Percentiles rank a stretch among this genome's conserved stretches.
phyloP scores from a whole-genome alignment of 768 basidiomycete species.

The Hygrocybe coccinea region DNA sequence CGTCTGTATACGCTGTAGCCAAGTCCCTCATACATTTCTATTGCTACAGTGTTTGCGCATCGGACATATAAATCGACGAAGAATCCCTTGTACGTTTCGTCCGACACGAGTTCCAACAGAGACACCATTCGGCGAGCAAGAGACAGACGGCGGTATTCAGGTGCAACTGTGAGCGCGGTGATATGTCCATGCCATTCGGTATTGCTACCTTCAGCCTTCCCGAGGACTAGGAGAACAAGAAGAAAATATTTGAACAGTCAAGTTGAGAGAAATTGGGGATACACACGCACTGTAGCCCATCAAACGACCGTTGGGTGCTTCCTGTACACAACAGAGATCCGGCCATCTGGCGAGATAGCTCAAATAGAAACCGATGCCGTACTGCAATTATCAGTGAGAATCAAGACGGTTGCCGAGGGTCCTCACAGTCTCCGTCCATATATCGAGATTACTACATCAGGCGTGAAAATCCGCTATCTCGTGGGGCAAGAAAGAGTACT shows the following conservation, averaged over 20 bases:
- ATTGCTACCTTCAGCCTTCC: conserved; percentile 80
- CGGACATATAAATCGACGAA: conserved; percentile 97
- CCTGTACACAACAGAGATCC: conserved; percentile 80
- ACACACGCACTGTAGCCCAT: conserved; percentile 94
- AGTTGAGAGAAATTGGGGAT: too few relatives aligned
- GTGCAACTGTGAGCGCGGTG: conserved; percentile 91
- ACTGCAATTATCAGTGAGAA: conserved; percentile 41
- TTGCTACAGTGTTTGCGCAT: conserved; percentile 78
- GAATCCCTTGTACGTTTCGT: conserved; percentile 73
- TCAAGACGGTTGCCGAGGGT: neutral
- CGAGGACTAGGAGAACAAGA: conserved; percentile 58
- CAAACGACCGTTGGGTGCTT: conserved; percentile 73
- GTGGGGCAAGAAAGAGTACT: conserved; percentile 16
- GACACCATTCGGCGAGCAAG: conserved; percentile 85
- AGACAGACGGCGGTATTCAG: conserved; percentile 83
- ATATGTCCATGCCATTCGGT: conserved; percentile 91
- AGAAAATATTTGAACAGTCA: too few relatives aligned
- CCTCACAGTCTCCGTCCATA: conserved; percentile 95
- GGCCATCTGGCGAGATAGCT: conserved; percentile 89
- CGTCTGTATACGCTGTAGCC: conserved; percentile 91
- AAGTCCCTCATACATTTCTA: conserved; percentile 86
- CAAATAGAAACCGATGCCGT: conserved; percentile 83
- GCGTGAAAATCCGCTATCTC: neutral
- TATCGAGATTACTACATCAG: conserved; percentile 74
- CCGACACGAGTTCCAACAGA: conserved; percentile 80